Evolutionary conservation across 1,139 yeast species (phyloP).

Genomic region (Petasospora fabianii): DNA sequence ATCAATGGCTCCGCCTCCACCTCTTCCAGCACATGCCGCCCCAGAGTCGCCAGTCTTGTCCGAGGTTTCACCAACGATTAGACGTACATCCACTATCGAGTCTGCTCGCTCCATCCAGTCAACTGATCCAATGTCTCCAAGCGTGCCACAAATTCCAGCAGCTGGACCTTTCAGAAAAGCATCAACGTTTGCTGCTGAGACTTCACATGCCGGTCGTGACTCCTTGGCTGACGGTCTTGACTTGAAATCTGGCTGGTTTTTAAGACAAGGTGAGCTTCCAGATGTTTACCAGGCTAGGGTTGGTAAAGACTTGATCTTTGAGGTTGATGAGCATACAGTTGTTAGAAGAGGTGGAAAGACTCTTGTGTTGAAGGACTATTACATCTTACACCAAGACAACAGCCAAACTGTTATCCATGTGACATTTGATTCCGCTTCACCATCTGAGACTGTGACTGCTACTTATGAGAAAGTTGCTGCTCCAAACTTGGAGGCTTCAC

Average conservation of each 20-base stretch:
- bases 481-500: constrained; percentile 45
- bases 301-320: constrained; percentile 52
- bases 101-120: constrained; percentile 10
- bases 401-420: constrained; percentile 59
- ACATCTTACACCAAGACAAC: constrained; percentile 69
- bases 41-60: constrained; percentile 8
- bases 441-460: constrained; percentile 48
- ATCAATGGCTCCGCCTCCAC: constrained; percentile 23
- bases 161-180: constrained; percentile 13
- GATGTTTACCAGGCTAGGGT: constrained; percentile 42
- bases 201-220: not conserved
- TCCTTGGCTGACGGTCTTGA: constrained; percentile 11
- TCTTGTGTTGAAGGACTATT: constrained; percentile 59
- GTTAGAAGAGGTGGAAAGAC: constrained; percentile 54
- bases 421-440: constrained; percentile 53
- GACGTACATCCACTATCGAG: constrained; percentile 8
- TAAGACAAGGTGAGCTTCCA: constrained; percentile 52
- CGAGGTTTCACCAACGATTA: constrained; percentile 5
- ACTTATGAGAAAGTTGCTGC: constrained; percentile 36
- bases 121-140: constrained; percentile 3
- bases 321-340: constrained; percentile 58
- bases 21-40: constrained; percentile 16
- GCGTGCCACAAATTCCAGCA: constrained; percentile 10
- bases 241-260: constrained; percentile 60
- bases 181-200: constrained; percentile 24